These are phyloP conservation scores for Hypoxylon rubiginosum DNA, from an alignment of 2,329 filamentous ascomycete species.

Conservation along the genomic window DNA sequence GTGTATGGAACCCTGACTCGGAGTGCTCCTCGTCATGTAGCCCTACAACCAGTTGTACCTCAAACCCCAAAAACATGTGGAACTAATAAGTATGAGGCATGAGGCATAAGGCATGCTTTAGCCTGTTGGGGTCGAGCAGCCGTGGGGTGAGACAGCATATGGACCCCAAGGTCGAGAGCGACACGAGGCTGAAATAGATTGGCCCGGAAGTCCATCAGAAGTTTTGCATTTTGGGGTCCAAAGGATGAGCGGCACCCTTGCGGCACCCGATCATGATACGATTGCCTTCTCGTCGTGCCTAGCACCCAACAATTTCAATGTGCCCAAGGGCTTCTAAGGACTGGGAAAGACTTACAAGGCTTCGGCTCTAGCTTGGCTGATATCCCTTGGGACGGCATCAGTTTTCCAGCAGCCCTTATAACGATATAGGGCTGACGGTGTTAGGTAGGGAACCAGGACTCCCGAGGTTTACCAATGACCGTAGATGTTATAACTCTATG, in stretches of 20 bases:
- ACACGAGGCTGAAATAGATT: slow-evolving; percentile 42
- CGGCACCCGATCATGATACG: slow-evolving; percentile 32
- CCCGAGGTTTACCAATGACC: slow-evolving; percentile 10
- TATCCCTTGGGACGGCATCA: slow-evolving; percentile 19
- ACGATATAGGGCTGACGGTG: slow-evolving; percentile 20
- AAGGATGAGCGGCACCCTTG: slow-evolving; percentile 39
- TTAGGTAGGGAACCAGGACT: background rate
- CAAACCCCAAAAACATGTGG: slow-evolving; percentile 31
- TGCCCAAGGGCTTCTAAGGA: slow-evolving; percentile 28
- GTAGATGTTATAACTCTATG: slow-evolving; percentile 8
- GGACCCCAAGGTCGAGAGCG: slow-evolving; percentile 45
- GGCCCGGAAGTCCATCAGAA: slow-evolving; percentile 31
- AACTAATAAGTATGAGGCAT: slow-evolving; percentile 15
- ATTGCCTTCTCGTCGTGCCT: slow-evolving; percentile 5
- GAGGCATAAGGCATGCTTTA: slow-evolving; percentile 22
- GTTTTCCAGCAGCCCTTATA: slow-evolving; percentile 17
- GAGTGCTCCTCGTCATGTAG: slow-evolving; percentile 13
- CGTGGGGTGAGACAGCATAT: slow-evolving; percentile 36
- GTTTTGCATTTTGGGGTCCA: slow-evolving; percentile 43
- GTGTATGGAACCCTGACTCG: slow-evolving; percentile 20
- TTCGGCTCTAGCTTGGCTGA: slow-evolving; percentile 25
- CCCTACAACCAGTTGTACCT: slow-evolving; percentile 26
- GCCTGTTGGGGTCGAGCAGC: slow-evolving; percentile 32
- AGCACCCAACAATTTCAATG: slow-evolving; percentile 14
- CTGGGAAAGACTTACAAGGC: slow-evolving; percentile 6